Percentiles rank a stretch among this genome's conserved stretches.
These are phyloP conservation scores for Dionaea muscipula DNA, from an alignment of 179 eudicot genomes.

Conservation along the genomic window DNA sequence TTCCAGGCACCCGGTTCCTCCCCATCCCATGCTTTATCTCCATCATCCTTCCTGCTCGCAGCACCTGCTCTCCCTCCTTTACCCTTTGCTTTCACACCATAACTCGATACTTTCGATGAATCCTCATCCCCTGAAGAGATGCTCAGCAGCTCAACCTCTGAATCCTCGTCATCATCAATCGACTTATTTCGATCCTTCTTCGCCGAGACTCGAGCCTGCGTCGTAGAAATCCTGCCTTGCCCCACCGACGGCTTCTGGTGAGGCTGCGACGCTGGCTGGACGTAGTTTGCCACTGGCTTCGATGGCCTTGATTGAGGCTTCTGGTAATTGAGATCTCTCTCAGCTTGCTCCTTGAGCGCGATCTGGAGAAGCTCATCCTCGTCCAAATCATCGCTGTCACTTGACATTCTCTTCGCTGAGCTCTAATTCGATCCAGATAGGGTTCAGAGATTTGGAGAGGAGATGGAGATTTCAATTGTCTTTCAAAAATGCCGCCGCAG, in stretches of 20 bases:
- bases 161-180: conserved; percentile 73
- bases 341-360: conserved; percentile 39
- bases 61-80: conserved; percentile 17
- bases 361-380: conserved; percentile 49
- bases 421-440: no score
- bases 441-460: no score
- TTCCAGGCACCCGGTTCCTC: conserved; percentile 88
- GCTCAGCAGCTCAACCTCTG: conserved; percentile 91
- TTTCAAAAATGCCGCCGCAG: no score
- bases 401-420: conserved; percentile 21
- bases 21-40: conserved; percentile 52
- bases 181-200: conserved; percentile 25
- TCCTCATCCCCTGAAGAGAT: conserved; percentile 94
- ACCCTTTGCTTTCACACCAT: conserved; percentile 9
- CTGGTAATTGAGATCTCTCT: conserved; percentile 32
- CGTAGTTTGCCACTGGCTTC: conserved; percentile 62
- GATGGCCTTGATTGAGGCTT: conserved; percentile 21
- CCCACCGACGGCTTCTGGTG: conserved; percentile 10
- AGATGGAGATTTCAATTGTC: no score
- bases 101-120: conserved; percentile 28
- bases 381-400: conserved; percentile 29
- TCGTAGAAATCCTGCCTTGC: conserved; percentile 14
- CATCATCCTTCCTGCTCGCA: conserved; percentile 32
- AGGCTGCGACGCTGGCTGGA: conserved; percentile 47
- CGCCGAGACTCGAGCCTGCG: conserved; percentile 3